phyloP scores from a whole-genome alignment of 2,329 filamentous ascomycete genomes.

The Aspergillus proliferans region DNA sequence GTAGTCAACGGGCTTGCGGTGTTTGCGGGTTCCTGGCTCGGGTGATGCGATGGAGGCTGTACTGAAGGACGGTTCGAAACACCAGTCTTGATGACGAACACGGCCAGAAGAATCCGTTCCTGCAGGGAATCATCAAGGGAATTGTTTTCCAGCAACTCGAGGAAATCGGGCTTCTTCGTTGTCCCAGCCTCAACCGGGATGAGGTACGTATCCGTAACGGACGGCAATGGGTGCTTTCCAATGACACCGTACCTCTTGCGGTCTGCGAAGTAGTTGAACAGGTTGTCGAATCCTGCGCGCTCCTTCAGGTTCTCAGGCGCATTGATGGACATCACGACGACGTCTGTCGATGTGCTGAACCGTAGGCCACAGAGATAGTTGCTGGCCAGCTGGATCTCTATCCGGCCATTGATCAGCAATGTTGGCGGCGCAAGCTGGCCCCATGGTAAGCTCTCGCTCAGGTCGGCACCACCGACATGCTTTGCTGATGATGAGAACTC shows the following conservation, averaged over 20 bases:
- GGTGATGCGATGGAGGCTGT: conserved; percentile 35
- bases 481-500: conserved; percentile 71
- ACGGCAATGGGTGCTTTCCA: conserved; percentile 64
- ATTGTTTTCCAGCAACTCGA: conserved; percentile 81
- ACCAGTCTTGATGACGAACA: conserved; percentile 71
- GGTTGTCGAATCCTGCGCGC: conserved; percentile 59
- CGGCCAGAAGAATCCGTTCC: conserved; percentile 72
- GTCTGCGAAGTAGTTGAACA: conserved; percentile 81
- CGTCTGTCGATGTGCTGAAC: conserved; percentile 74
- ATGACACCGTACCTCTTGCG: conserved; percentile 85
- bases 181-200: conserved; percentile 73
- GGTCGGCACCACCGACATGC: conserved; percentile 77
- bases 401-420: conserved; percentile 60
- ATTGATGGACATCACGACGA: conserved; percentile 70
- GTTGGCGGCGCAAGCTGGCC: conserved; percentile 64
- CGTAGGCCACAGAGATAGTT: conserved; percentile 86
- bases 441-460: conserved; percentile 64
- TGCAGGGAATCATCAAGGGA: conserved; percentile 64
- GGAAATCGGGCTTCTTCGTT: conserved; percentile 68
- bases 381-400: conserved; percentile 74
- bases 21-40: conserved; percentile 28
- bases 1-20: conserved; percentile 29
- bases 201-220: conserved; percentile 85
- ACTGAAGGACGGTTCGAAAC: conserved; percentile 37
- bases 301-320: conserved; percentile 55